Evolutionary conservation across 2,329 filamentous ascomycete species (phyloP), one percentile per base, ranked within the genome.

Genomic region (Claviceps sp.): DNA sequence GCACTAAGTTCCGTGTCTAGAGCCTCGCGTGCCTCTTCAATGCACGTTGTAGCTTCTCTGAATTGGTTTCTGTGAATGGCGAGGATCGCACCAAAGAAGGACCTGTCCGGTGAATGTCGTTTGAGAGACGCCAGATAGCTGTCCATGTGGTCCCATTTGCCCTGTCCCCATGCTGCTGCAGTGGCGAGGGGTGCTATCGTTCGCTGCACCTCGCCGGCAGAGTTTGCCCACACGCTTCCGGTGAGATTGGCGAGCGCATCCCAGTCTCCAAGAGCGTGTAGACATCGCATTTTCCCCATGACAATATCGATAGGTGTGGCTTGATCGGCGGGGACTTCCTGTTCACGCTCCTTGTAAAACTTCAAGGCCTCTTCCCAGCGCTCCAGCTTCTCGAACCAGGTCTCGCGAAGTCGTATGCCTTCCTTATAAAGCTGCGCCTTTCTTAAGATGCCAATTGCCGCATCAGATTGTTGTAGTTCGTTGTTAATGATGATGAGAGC

Each of bases 401-500:
- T 96, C 70, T 99, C 93, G 54, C 95, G 88, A 48, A 98, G 76
- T 63, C 95, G 88, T 34, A 99, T 95, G 14, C 80, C 80, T 62
- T 98, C 93, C 59, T 88, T 87, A 66, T 97, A 98, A 44, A 88
- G 81, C 66, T 98, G 93, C 8, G 93, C 93, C 69, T 95, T 95
- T 49, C 93, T 83, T 52, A 99, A 75, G 54, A 99, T 99, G 67
- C 93, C 93, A 59, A 99, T 97, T 43, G 93, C 94, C 36, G 93
- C 94, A 68, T 99, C 93, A 7, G 93, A 96, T 66, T 99, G 93
- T 66, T 98, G 93, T 6, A 99, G 78, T 65, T 98, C 91, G 64
- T 99, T 98, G 70, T 99, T 99, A 73, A 99, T 98, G 56, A 91
- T 93, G 60, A 99, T 99, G 54, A 99, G 74, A 7, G 94, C 94